Conservation (phyloP, 371 early-diverging fungal species). For the Smittium mucronatum region DNA sequence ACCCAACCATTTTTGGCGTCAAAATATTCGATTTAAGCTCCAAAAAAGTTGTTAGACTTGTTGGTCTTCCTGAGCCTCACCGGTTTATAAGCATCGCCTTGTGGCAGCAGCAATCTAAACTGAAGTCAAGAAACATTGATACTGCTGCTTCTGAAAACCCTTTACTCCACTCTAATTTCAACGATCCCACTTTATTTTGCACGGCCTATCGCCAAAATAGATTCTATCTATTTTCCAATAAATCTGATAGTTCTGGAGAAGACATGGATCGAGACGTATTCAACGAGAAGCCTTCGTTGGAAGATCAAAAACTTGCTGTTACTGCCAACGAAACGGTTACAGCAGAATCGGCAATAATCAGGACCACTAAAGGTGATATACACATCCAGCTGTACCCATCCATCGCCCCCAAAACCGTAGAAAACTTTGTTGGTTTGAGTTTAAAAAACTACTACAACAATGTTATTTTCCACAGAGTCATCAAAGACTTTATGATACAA, state of each 20-base stretch:
- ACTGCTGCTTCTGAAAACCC: slow-evolving; percentile 86
- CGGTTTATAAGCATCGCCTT: slow-evolving; percentile 80
- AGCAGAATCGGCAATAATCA: slow-evolving; percentile 64
- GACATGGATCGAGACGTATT: slow-evolving; percentile 70
- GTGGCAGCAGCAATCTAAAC: slow-evolving; percentile 77
- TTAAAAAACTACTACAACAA: slow-evolving; percentile 84
- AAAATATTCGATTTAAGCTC: slow-evolving; percentile 75
- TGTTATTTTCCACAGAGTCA: slow-evolving; percentile 78
- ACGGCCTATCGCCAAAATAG: slow-evolving; percentile 84
- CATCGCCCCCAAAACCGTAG: slow-evolving; percentile 70
- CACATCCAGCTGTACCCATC: slow-evolving; percentile 69
- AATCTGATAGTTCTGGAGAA: slow-evolving; percentile 6
- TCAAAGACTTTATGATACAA: slow-evolving; percentile 84
- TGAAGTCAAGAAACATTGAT: slow-evolving; percentile 57
- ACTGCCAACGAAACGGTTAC: slow-evolving; percentile 43
- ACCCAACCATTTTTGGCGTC: slow-evolving; percentile 85
- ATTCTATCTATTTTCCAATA: slow-evolving; percentile 78
- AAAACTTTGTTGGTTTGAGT: slow-evolving; percentile 87
- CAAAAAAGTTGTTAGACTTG: slow-evolving; percentile 66
- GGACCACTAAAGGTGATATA: slow-evolving; percentile 86
- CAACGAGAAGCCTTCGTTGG: slow-evolving; percentile 91
- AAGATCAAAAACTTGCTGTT: slow-evolving; percentile 82
- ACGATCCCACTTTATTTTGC: slow-evolving; percentile 78
- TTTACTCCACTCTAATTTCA: slow-evolving; percentile 42
- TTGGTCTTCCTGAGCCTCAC: slow-evolving; percentile 81